Evolutionary conservation across 768 basidiomycete genomes (phyloP).

Genomic region (Clitopilus hobsonii): DNA sequence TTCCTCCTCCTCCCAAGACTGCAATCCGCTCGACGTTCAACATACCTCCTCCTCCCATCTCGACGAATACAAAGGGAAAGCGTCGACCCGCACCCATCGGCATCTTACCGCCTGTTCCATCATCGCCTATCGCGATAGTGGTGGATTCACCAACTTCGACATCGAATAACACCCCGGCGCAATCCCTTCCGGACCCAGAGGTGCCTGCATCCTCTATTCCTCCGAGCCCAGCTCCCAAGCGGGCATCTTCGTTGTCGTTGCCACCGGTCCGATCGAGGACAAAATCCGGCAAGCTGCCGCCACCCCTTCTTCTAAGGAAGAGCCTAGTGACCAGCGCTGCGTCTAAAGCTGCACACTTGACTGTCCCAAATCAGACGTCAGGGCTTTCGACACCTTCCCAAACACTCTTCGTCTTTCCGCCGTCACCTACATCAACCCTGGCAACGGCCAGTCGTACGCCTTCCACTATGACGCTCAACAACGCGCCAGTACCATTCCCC

Average conservation of each 20-base stretch:
- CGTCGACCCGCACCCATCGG: slow-evolving; percentile 60
- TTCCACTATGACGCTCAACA: slow-evolving; percentile 76
- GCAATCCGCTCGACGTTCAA: slow-evolving; percentile 52
- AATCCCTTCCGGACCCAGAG: slow-evolving; percentile 1
- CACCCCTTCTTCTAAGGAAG: slow-evolving; percentile 50
- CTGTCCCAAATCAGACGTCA: slow-evolving; percentile 18
- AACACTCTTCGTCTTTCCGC: slow-evolving; percentile 84
- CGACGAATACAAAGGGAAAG: slow-evolving; percentile 37
- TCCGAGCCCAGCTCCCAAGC: slow-evolving; percentile 7
- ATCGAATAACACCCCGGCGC: slow-evolving; percentile 5
- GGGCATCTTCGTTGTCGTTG: slow-evolving; percentile 15
- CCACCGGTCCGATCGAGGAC: slow-evolving; percentile 45
- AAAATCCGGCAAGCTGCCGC: slow-evolving; percentile 52
- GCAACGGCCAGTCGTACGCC: slow-evolving; percentile 59
- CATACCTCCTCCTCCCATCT: slow-evolving; percentile 29
- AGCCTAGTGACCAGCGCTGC: slow-evolving; percentile 11
- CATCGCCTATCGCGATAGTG: slow-evolving; percentile 61
- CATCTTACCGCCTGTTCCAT: slow-evolving; percentile 65
- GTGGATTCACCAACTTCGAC: slow-evolving; percentile 21
- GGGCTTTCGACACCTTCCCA: slow-evolving; percentile 61
- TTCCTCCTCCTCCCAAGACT: slow-evolving; percentile 29
- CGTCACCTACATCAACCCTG: slow-evolving; percentile 58
- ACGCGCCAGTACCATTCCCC: slow-evolving; percentile 47
- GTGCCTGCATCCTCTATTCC: background rate
- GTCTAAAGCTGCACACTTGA: slow-evolving; percentile 25